phyloP scores from a whole-genome alignment of 2,329 filamentous ascomycete species.

The Phyllosticta ampelicida region DNA sequence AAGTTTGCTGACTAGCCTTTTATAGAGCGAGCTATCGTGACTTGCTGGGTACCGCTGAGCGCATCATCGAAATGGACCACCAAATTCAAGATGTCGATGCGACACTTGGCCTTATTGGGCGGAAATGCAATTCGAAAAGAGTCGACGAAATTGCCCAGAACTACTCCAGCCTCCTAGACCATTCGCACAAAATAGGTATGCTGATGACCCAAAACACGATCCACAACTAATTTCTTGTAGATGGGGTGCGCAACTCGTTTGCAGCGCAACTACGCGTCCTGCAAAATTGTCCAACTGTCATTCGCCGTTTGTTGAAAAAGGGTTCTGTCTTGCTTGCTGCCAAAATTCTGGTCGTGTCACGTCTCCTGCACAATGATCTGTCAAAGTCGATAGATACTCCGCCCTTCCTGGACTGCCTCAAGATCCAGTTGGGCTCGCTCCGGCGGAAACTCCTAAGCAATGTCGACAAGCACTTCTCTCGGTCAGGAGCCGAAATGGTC shows the following conservation, averaged over 20 bases:
- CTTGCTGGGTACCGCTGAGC: constrained; percentile 81
- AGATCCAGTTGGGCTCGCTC: constrained; percentile 52
- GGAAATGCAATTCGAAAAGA: constrained; percentile 61
- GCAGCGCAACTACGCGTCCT: constrained; percentile 49
- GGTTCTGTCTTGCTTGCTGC: constrained; percentile 45
- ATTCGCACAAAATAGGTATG: constrained; percentile 31
- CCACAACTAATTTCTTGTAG: constrained; percentile 17
- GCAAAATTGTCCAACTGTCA: constrained; percentile 43
- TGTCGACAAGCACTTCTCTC: constrained; percentile 44
- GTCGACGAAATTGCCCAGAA: constrained; percentile 55
- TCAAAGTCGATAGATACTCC: constrained; percentile 39
- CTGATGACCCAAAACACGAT: background rate
- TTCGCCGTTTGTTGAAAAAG: constrained; percentile 42
- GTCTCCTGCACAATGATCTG: constrained; percentile 65
- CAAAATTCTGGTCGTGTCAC: constrained; percentile 59
- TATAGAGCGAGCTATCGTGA: constrained; percentile 65
- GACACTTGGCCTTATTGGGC: constrained; percentile 60
- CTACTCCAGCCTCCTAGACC: constrained; percentile 41
- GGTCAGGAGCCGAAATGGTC: constrained; percentile 26
- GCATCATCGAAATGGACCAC: constrained; percentile 79
- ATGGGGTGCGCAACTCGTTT: constrained; percentile 35
- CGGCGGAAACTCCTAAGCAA: constrained; percentile 54
- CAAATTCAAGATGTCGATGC: constrained; percentile 67
- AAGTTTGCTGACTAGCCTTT: background rate
- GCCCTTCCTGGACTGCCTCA: constrained; percentile 50